Evolutionary conservation across 495 filamentous ascomycete genomes (phyloP).

Genomic region (Annulohypoxylon bovei): DNA sequence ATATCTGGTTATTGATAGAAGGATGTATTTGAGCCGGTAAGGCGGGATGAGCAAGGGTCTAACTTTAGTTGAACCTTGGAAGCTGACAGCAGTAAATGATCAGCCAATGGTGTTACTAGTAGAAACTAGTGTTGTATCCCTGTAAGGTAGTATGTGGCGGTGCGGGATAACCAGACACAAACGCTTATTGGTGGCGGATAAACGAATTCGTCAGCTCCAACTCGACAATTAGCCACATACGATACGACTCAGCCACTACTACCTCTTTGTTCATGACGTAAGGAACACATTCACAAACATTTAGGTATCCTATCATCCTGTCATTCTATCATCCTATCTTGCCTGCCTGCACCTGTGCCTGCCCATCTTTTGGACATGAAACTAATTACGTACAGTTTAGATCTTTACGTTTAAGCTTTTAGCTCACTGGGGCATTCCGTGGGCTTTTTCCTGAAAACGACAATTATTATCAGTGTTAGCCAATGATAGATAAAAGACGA

Average conservation of each 20-base stretch:
- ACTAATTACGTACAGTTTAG: too few species aligned
- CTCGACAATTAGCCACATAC: not conserved
- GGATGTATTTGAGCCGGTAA: not conserved
- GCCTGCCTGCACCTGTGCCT: too few species aligned
- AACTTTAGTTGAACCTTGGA: not conserved
- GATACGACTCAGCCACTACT: not conserved
- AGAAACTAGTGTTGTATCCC: not conserved
- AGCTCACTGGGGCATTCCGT: too few species aligned
- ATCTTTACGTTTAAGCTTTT: too few species aligned
- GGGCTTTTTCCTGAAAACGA: too few species aligned
- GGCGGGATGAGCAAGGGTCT: not conserved
- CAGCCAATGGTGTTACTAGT: slow-evolving; percentile 1
- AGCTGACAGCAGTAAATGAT: slow-evolving; percentile 1
- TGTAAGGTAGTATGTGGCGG: not conserved
- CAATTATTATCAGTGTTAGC: too few species aligned
- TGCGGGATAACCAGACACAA: not conserved
- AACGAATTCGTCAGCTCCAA: slow-evolving; percentile 9
- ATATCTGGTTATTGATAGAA: not conserved
- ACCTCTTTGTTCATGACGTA: not conserved
- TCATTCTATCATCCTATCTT: too few species aligned
- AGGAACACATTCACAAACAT: not conserved
- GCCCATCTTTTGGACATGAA: too few species aligned
- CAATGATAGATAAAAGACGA: too few species aligned
- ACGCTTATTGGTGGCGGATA: slow-evolving; percentile 1
- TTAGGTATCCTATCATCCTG: not conserved